Evolutionary conservation across 2,329 filamentous ascomycete species (phyloP).

Genomic region (Aureobasidium pullulans): DNA sequence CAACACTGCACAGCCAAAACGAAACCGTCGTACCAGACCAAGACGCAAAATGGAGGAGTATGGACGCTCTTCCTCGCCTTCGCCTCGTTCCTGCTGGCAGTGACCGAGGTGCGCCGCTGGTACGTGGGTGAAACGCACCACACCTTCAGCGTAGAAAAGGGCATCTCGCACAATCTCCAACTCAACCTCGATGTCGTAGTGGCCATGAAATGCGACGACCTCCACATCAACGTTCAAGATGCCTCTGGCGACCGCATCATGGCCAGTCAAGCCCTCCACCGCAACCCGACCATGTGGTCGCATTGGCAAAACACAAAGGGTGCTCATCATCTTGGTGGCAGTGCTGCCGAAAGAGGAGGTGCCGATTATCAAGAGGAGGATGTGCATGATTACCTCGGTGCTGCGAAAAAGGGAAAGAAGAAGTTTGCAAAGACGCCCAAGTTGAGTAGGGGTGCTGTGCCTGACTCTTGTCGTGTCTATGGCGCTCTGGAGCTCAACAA

Average conservation of each 20-base stretch:
- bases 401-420: conserved; percentile 58
- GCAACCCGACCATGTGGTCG: conserved; percentile 71
- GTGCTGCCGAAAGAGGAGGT: conserved; percentile 48
- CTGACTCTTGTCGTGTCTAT: conserved; percentile 80
- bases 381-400: conserved; percentile 80
- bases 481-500: conserved; percentile 90
- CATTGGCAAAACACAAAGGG: conserved; percentile 75
- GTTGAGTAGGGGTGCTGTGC: conserved; percentile 39
- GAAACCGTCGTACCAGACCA: conserved; percentile 83
- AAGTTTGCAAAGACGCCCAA: conserved; percentile 68
- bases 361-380: conserved; percentile 64
- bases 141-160: conserved; percentile 89
- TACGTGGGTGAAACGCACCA: conserved; percentile 78
- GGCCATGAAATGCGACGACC: conserved; percentile 74
- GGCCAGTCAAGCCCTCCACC: conserved; percentile 64
- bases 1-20: conserved; percentile 66
- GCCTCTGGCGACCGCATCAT: conserved; percentile 87
- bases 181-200: conserved; percentile 95
- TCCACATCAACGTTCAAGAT: conserved; percentile 97
- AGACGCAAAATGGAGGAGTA: conserved; percentile 79
- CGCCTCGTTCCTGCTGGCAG: conserved; percentile 66
- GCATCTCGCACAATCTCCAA: conserved; percentile 77
- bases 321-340: conserved; percentile 45
- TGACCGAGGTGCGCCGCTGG: conserved; percentile 74
- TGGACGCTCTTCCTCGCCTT: conserved; percentile 81